Conservation (phyloP, 768 basidiomycete species). For the Lactifluus echinatus region DNA sequence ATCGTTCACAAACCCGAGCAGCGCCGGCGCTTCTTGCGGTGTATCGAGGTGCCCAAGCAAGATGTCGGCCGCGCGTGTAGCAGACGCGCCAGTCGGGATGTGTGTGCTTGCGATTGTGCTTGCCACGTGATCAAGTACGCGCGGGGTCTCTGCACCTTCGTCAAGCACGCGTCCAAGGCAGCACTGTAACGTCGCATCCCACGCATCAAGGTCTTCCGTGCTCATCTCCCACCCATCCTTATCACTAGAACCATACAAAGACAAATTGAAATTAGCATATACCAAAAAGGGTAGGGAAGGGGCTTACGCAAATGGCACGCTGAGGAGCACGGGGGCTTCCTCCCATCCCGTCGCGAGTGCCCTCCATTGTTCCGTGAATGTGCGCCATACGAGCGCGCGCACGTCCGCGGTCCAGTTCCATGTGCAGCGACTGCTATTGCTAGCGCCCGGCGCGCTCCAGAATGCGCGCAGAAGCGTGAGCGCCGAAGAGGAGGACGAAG, state of each 20-base stretch:
- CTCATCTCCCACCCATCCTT: conserved; percentile 40
- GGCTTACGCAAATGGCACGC: conserved; percentile 56
- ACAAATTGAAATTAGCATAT: neutral
- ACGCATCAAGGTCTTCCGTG: conserved; percentile 45
- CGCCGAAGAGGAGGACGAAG: conserved; percentile 24
- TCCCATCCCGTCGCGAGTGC: conserved; percentile 41
- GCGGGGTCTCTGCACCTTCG: conserved; percentile 43
- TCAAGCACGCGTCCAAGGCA: conserved; percentile 51
- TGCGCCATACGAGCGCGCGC: conserved; percentile 47
- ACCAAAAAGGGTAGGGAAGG: neutral
- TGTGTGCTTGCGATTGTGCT: conserved; percentile 35
- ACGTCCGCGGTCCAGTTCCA: conserved; percentile 36
- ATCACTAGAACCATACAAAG: conserved; percentile 22
- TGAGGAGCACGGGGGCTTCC: conserved; percentile 42
- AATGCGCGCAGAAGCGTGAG: conserved; percentile 31
- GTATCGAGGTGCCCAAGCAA: conserved; percentile 50
- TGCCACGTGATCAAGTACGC: conserved; percentile 52
- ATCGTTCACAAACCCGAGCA: conserved; percentile 54
- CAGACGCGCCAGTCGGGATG: conserved; percentile 32
- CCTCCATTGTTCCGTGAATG: conserved; percentile 49
- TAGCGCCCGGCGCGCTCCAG: conserved; percentile 23
- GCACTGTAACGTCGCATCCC: conserved; percentile 50
- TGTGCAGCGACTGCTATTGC: conserved; percentile 20
- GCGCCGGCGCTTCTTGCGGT: conserved; percentile 42
- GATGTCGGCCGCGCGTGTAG: conserved; percentile 52